Base-by-base conservation (phyloP, 2,329 filamentous ascomycete species). In the Westerdykella sp. region DNA sequence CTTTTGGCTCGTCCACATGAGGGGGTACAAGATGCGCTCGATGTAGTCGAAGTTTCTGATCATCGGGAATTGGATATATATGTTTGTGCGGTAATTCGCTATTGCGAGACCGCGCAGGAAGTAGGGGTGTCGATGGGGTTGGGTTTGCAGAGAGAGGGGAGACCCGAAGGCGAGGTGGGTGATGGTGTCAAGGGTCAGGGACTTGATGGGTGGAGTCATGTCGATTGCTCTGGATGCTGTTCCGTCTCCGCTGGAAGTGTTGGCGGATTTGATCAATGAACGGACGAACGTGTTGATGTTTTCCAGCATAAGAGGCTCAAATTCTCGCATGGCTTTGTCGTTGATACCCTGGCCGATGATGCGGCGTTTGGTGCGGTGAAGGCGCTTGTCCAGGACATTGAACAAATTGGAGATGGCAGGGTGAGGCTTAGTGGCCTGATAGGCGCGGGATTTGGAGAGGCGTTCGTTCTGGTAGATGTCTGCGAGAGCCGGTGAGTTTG, bases 371-470 rank as follows among this genome's bases (percentile, higher is more conserved):
- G 61, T 50, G 4, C 57, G 59, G 50, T 71, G 69, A 3, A 59
- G 46, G 12, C 39, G 40, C 42, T 63, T 67, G 46, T 70, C 62
- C 14, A 67, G 62, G 13, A 21, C 23, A 30, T 44, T 51, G 23
- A 49, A 47, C 5, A 49, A 9, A 30, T 37, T 49, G 37, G 25
- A 40, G 30, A 28, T 37, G 11, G 14, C 25, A 11, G 13, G 31
- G 14, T 28, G 21, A 41, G 57, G 50, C n/a, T 59, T 57, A 5
- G 55, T 57, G 2, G 57, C 54, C 6, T 59, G 57, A 49, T 72
- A 69, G 5, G 66, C 60, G 46, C 71, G 71, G 40, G 63, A 68
- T 34, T 65, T 55, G 6, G 62, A 61, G 38, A 72, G 71, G 16
- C 64, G 62, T 18, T 70, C 62, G 47, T 70, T 69, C 32, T 65